Percentiles rank a stretch among this genome's conserved stretches.
phyloP scores from a whole-genome alignment of 1,284 basidiomycete species.

The Ganoderma sinense region DNA sequence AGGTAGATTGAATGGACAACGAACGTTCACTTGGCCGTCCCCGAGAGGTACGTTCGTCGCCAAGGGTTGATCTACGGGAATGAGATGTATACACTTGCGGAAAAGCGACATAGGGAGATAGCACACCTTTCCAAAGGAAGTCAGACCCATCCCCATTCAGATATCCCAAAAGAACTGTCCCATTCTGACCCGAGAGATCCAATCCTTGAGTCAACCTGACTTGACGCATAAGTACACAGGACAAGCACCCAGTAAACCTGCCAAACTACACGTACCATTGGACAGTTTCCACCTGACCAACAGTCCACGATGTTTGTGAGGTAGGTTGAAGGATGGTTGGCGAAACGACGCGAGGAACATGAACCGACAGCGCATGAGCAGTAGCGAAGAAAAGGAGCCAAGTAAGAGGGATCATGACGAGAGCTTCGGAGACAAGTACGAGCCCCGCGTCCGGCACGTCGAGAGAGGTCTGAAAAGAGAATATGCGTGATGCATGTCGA shows the following conservation, averaged over 20 bases:
- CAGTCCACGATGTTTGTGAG: not conserved
- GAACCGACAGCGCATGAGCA: not conserved
- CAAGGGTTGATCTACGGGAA: conserved; percentile 12
- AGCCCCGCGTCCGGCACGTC: not conserved
- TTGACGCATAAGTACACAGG: not conserved
- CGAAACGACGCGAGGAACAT: conserved; percentile 4
- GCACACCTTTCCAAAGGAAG: not conserved
- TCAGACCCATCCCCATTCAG: not conserved
- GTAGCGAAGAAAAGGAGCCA: not conserved
- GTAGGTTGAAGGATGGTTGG: conserved; percentile 5
- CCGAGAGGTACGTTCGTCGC: conserved; percentile 9
- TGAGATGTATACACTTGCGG: not conserved
- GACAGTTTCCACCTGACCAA: conserved; percentile 5
- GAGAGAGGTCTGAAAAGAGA: not conserved
- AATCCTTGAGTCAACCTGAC: not conserved
- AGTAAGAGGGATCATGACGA: not conserved
- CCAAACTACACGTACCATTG: not conserved
- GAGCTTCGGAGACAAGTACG: not conserved
- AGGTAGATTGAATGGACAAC: conserved; percentile 16
- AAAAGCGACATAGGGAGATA: not conserved
- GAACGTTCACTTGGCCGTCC: conserved; percentile 18
- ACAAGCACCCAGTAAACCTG: not conserved
- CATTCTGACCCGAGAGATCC: not conserved
- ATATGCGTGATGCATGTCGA: not conserved
- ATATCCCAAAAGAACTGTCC: not conserved